Base-by-base conservation (phyloP, 1,139 yeast species). In the Pichia sp. region DNA sequence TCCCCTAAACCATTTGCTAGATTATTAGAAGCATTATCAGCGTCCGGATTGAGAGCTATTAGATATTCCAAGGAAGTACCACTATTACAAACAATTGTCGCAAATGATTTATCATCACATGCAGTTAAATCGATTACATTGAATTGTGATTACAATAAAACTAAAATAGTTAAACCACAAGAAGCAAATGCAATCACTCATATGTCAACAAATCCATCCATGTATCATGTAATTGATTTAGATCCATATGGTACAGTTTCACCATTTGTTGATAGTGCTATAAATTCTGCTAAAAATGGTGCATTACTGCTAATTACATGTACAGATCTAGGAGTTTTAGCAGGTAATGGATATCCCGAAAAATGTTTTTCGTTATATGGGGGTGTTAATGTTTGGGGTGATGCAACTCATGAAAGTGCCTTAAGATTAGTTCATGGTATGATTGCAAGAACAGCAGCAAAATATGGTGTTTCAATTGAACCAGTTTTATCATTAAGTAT, bases 211-310 rank as follows among this genome's bases (percentile, higher is more conserved):
- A 71, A 73, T 48, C 58, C 60, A 45, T 50, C 55, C 9, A 54
- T 54, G 33, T 87, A 85, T 69, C 96, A 93, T 64, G 87, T 88
- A 13, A 81, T 95, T 53, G 99, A 93, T 69, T 76, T 93, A 53
- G 99, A 93, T 66, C 99, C 99, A 0, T 93, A 93, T 66, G 99
- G 99, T 25, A 86, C 97, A 0, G 99, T 97, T 0, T 81, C 96
- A 1, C 98, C 98, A 7, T 93, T 93, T 65, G 76, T 93, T 42
- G 99, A 93, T 66, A 80, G 93, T 31, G 97, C 98, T 0, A 75
- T 93, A 36, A 96, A 88, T 62, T 74, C 85, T 42, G 78, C 91
- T 16, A 80, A 78, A 50, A 91, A 90, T 60, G 93, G 85, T 48
- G 99, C 98, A 0, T 66, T 93, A 47, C 70, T 93, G 60, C 72